Evolutionary conservation across 768 basidiomycete genomes (phyloP), one percentile per base, ranked within the genome.

Genomic region (Asterophora parasitica): DNA sequence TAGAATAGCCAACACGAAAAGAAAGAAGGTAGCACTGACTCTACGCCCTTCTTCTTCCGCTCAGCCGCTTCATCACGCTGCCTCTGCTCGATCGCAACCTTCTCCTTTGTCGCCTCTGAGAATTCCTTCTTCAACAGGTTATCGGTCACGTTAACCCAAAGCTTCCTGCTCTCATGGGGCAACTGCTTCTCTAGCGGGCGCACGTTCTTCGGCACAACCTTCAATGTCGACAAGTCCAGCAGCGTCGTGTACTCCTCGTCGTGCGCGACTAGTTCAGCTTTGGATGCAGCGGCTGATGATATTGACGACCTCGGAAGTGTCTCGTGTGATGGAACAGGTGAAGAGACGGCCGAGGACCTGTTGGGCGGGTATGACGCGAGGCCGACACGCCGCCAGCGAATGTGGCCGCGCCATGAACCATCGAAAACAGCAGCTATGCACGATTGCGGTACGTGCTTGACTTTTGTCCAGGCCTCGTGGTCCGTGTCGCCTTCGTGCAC

Each of bases 41-140:
- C 75, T 26, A 79, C 64, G 13, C 86, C 89, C 48, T 81, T 86
- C 64, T 75, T 78, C 74, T 91, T 94, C 67, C 92, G 75, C 64
- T 92, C 89, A 9, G 85, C 87, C 5, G 92, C 89, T 27, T 82
- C 78, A 50, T 97, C 93, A 42, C 96, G 72, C 73, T 98, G 96
- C 61, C 64, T 79, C 76, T 98, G 95, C 69, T 99, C 96, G 47
- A 99, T 95, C 4, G 66, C 66, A 44, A 92, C 79, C 75, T 99
- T 99, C 71, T 87, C 80, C 72, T 77, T 88, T 48, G 92, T 97
- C 44, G 96, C 96, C 34, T 94, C 91, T 17, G 79, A 76, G 67
- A 79, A 99, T 61, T 94, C 88, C 77, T 96, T 98, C 61, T 70
- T 77, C 36, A 88, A 41, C 48, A 98, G 66, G 49, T 77, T 72